Conservation (phyloP, 176 grass and related monocot species). For the Bothriochloa decipiens region DNA sequence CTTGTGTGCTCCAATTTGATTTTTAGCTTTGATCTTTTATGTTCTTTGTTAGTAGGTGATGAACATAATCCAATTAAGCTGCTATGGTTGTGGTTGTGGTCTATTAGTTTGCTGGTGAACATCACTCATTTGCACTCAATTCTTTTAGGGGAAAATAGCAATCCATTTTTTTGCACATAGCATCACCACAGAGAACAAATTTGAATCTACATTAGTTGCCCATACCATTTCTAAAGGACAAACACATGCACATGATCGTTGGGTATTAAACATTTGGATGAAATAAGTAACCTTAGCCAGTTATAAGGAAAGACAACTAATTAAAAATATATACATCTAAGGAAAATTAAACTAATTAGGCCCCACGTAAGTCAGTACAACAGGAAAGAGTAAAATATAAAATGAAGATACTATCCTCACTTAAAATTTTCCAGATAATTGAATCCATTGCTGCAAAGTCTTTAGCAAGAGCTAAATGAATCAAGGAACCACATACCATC, state of each 20-base stretch:
- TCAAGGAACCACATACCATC: constrained; percentile 65
- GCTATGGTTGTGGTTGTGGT: too few relatives aligned
- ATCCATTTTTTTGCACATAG: not conserved
- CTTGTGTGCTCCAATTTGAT: too few relatives aligned
- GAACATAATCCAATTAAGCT: too few relatives aligned
- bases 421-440: not conserved
- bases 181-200: not conserved
- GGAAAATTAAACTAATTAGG: not conserved
- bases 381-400: constrained; percentile 21
- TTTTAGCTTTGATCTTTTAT: too few relatives aligned
- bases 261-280: not conserved
- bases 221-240: not conserved
- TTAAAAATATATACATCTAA: not conserved
- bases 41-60: too few relatives aligned
- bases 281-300: not conserved
- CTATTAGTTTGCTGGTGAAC: too few relatives aligned
- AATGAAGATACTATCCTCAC: not conserved
- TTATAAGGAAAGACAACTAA: constrained; percentile 19
- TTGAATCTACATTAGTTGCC: not conserved
- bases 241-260: not conserved
- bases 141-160: not conserved
- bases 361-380: not conserved
- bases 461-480: not conserved
- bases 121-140: not conserved
- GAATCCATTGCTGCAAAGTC: not conserved